A percentile compares a stretch with the other conserved stretches of the same genome.
Conservation (phyloP, 345 rosid species). For the Corymbia maculata region DNA sequence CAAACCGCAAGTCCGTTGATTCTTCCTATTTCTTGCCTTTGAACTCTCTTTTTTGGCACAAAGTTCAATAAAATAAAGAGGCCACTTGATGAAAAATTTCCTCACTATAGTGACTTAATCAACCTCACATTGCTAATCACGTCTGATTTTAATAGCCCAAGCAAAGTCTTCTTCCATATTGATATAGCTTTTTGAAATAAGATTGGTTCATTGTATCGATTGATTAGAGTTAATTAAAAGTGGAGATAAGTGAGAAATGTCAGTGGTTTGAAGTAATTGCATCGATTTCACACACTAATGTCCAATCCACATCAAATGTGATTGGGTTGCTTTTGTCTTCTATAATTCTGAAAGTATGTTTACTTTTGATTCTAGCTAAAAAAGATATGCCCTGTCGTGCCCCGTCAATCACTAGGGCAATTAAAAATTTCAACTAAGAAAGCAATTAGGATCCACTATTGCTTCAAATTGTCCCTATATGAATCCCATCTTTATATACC, state of each 20-base stretch:
- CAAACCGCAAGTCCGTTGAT: neutral
- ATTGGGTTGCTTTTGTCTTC: neutral
- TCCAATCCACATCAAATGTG: neutral
- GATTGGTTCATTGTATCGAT: neutral
- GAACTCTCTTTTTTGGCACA: neutral
- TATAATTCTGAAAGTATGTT: neutral
- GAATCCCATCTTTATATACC: neutral
- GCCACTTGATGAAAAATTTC: neutral
- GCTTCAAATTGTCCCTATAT: neutral
- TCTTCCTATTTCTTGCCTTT: too few relatives aligned
- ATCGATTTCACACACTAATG: neutral
- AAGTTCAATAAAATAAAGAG: neutral
- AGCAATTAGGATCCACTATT: neutral
- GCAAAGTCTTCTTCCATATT: too few relatives aligned
- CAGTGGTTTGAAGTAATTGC: neutral
- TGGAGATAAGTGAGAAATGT: neutral
- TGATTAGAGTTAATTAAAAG: neutral
- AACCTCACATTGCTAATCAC: neutral
- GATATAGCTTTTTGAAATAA: neutral
- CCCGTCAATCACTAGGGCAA: neutral
- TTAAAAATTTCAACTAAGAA: too few relatives aligned
- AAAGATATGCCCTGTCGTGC: accelerated
- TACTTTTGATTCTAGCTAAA: neutral
- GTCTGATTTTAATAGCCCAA: neutral
- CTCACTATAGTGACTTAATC: neutral